Evolutionary conservation across 768 basidiomycete species (phyloP), one percentile per base, ranked within the genome.

Genomic region (Gyrodon lividus): DNA sequence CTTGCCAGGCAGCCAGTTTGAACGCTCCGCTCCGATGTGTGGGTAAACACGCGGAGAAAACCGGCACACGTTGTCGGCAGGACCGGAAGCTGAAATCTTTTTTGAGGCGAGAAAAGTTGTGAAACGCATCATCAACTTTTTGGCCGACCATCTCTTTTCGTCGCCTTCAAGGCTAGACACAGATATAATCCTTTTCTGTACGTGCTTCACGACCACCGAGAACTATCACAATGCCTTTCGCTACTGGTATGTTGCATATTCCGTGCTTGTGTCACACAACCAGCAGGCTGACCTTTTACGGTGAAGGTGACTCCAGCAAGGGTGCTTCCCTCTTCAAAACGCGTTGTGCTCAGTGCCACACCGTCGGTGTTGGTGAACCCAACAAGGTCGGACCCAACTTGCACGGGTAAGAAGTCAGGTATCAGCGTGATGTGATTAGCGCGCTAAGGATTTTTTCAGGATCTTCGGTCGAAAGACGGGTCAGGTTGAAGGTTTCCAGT

Each of bases 301-400:
- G 19, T 38, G 4, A 23, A 81, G 95, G 95, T 84, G 91, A 97
- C 77, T 71, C 87, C 65, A 63, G 64, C 50, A 97, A 95, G 81
- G 95, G 95, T 74, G 94, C 95, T 68, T 75, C 78, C 67, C 87
- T 97, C 71, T 98, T 98, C 87, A 96, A 94, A 79, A 94, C 93
- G 54, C 89, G 94, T 51, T 94, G 90, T 65, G 86, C 88, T 37
- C 92, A 97, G 69, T 98, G 95, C 75, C 95, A 98, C 72, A 97
- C 92, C 57, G 71, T 89, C 56, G 89, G 75, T 50, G 76, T 80
- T 60, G 84, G 86, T 50, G 91, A 84, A 63, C 77, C 83, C 37
- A 79, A 93, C 77, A 91, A 90, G 72, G 93, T 98, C 53, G 96
- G 96, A 50, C 96, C 96, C 41, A 96, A 96, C 80, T 81, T 98